A percentile compares a stretch with the other conserved stretches of the same genome.
Conservation (phyloP, 2,329 filamentous ascomycete genomes). For the Lachnellula arida region DNA sequence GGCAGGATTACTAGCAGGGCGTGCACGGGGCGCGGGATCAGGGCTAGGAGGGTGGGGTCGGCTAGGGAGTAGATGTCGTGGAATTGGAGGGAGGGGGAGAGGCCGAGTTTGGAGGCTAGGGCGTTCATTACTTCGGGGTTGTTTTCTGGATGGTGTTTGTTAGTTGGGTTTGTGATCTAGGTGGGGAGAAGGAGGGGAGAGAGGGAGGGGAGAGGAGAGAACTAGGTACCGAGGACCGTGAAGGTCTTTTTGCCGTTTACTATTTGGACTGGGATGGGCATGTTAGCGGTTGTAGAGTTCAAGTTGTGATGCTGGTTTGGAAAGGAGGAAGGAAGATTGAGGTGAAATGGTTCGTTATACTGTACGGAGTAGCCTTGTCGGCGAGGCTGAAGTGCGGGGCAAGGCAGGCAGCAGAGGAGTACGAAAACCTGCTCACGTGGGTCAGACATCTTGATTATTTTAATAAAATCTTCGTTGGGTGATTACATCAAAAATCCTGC, state of each 20-base stretch:
- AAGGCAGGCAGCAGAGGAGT: background rate
- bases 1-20: slow-evolving; percentile 94
- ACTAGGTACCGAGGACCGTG: slow-evolving; percentile 21
- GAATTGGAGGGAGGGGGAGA: slow-evolving; percentile 69
- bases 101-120: slow-evolving; percentile 78
- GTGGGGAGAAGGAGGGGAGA: background rate
- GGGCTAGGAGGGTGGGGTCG: slow-evolving; percentile 78
- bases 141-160: slow-evolving; percentile 44
- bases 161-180: background rate
- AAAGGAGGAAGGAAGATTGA: background rate
- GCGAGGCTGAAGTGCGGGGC: slow-evolving; percentile 4
- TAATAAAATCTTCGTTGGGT: no score
- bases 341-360: background rate
- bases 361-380: background rate
- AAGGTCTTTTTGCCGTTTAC: slow-evolving; percentile 24
- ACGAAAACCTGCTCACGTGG: background rate
- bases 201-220: no score
- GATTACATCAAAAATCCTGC: background rate
- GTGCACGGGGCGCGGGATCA: slow-evolving; percentile 83
- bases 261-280: slow-evolving; percentile 17
- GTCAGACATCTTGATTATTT: background rate
- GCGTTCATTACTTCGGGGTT: slow-evolving; percentile 88
- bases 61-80: slow-evolving; percentile 93
- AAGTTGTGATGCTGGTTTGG: background rate
- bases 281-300: slow-evolving; percentile 4